Evolutionary conservation across 2,329 filamentous ascomycete genomes (phyloP), one percentile per base, ranked within the genome.

Genomic region (Penicillium sp.): DNA sequence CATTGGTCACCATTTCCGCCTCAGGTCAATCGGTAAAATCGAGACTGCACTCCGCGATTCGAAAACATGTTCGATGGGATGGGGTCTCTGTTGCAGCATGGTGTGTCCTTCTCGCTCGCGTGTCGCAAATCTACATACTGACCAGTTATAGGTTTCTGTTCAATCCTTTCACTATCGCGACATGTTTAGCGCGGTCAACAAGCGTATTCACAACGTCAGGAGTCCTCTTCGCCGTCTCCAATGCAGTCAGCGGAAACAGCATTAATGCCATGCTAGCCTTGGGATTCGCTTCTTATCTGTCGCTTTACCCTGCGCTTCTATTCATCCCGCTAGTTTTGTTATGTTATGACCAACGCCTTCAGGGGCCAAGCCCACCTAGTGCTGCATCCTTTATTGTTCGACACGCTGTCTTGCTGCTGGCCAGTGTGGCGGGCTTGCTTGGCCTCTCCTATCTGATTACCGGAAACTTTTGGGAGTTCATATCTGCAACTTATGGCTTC

Each of bases 141-240:
- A 57, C 11, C 43, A 18, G 30, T 10, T n/a, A 9, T 39, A 94
- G 90, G 61, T 97, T 90, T 70, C 83, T 99, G 2, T 93, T 97
- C 76, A 97, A 95, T 70, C 94, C 94, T 0, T 96, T 96, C 70
- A 96, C 92, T 1, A 84, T 99, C 57, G 85, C 91, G 41, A 92
- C 91, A 16, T 97, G 93, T 71, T 82, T 99, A 55, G 93, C 89
- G 26, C 88, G 93, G 38, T 90, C 94, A 1, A 97, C 93, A 0
- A 90, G 85, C 58, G 86, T 93, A 54, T 93, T 99, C 70, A 92
- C 91, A 0, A 94, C 90, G 53, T 89, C 89, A 69, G 91, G 91
- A 63, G 89, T 96, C 62, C 84, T 97, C 29, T 85, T 90, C 60
- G 89, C 93, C 58, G 83, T 96, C 50, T 83, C 89, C 14, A 90